phyloP scores from a whole-genome alignment of 805 yeast species.

The Sugiyamaella americana region DNA sequence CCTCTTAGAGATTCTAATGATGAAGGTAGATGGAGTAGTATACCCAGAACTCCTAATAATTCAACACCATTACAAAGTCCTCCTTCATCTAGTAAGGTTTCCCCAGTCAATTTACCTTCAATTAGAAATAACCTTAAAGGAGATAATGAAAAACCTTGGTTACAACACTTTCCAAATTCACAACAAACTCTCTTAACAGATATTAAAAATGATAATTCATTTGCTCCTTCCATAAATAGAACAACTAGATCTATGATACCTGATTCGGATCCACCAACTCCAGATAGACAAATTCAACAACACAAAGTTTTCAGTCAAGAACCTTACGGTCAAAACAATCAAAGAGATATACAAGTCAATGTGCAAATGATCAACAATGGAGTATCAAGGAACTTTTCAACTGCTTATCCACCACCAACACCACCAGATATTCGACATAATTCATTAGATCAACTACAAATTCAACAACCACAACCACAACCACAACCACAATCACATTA shows the following conservation, averaged over 20 bases:
- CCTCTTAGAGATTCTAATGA: background rate
- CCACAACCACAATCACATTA: background rate
- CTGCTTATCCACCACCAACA: background rate
- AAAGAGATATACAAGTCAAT: too few species aligned
- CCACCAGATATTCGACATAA: background rate
- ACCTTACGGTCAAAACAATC: too few species aligned
- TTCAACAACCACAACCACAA: too few species aligned
- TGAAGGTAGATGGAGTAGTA: background rate
- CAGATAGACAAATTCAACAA: background rate
- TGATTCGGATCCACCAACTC: background rate
- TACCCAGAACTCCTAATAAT: background rate
- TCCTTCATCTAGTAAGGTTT: background rate
- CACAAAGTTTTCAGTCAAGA: too few species aligned
- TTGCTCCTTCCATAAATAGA: background rate
- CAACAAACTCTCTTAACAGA: background rate
- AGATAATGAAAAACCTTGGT: too few species aligned
- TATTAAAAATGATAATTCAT: background rate
- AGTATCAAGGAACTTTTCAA: too few species aligned
- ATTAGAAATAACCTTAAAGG: background rate
- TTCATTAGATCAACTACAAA: background rate
- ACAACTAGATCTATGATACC: background rate
- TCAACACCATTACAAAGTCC: background rate
- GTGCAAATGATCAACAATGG: too few species aligned
- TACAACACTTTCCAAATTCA: background rate
- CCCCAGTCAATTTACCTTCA: background rate